Evolutionary conservation across 495 filamentous ascomycete species (phyloP).

Genomic region (Letharia columbiana): DNA sequence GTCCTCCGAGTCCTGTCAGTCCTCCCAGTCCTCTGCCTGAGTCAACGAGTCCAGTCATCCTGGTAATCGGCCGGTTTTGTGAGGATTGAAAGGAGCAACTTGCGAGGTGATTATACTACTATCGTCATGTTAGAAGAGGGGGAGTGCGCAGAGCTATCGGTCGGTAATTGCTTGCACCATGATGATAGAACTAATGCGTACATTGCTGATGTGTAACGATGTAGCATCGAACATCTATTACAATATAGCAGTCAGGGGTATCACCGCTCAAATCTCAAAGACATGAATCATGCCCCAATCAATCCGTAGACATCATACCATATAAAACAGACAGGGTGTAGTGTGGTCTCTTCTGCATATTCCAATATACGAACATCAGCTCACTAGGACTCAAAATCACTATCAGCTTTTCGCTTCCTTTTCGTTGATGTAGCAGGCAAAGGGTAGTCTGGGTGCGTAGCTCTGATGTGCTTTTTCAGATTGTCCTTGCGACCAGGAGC

Average conservation of each 20-base stretch:
- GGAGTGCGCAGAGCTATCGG: neutral
- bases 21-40: neutral
- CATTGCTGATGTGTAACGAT: neutral
- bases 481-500: conserved; percentile 1
- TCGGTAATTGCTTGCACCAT: neutral
- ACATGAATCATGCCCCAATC: neutral
- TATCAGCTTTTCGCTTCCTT: neutral
- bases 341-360: too few species aligned
- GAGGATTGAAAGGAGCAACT: neutral
- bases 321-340: too few species aligned
- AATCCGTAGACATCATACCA: neutral
- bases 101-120: neutral
- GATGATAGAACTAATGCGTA: neutral
- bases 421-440: neutral
- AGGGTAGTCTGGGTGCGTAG: neutral
- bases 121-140: neutral
- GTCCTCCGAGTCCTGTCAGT: neutral
- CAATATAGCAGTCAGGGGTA: neutral
- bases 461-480: neutral
- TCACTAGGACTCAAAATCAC: neutral
- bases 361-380: neutral
- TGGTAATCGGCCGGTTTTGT: neutral
- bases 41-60: neutral
- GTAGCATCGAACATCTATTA: neutral
- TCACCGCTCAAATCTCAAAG: neutral